Conservation (phyloP, 345 rosid species). For the Salix koriyanagi region DNA sequence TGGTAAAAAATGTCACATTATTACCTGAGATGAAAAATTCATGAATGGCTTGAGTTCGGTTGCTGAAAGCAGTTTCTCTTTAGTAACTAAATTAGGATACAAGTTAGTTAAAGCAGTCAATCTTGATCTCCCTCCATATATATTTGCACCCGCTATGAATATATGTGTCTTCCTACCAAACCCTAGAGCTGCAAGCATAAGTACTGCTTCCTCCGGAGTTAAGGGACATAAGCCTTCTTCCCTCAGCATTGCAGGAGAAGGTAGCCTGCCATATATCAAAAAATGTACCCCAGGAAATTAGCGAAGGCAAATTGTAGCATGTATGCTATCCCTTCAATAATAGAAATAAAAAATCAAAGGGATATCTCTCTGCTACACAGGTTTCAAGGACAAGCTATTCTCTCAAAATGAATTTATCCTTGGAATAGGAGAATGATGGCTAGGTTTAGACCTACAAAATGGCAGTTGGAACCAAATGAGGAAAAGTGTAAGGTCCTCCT, state of each 20-base stretch:
- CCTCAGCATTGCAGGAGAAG: slow-evolving; percentile 65
- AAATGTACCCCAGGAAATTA: background rate
- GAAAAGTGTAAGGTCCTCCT: background rate
- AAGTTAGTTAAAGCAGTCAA: slow-evolving; percentile 69
- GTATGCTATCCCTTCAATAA: background rate
- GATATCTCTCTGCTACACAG: background rate
- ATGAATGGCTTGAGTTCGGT: slow-evolving; percentile 72
- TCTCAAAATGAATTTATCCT: background rate
- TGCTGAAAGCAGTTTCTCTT: slow-evolving; percentile 79
- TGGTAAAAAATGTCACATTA: background rate
- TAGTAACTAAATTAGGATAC: slow-evolving; percentile 83
- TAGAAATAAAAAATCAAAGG: background rate
- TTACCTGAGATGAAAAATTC: slow-evolving; percentile 91
- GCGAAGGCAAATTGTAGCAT: background rate
- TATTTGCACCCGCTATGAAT: slow-evolving; percentile 84
- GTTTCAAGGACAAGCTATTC: background rate
- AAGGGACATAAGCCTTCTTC: slow-evolving; percentile 87
- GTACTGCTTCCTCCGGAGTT: slow-evolving; percentile 91
- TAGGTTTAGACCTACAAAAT: background rate
- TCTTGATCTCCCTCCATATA: slow-evolving; percentile 67
- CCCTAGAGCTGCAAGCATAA: slow-evolving; percentile 93
- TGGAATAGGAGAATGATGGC: background rate
- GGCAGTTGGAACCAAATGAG: background rate
- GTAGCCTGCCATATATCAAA: slow-evolving; percentile 47
- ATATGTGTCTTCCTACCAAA: slow-evolving; percentile 72